Conservation (phyloP, 2,329 filamentous ascomycete species). For the Xylaria sp. region DNA sequence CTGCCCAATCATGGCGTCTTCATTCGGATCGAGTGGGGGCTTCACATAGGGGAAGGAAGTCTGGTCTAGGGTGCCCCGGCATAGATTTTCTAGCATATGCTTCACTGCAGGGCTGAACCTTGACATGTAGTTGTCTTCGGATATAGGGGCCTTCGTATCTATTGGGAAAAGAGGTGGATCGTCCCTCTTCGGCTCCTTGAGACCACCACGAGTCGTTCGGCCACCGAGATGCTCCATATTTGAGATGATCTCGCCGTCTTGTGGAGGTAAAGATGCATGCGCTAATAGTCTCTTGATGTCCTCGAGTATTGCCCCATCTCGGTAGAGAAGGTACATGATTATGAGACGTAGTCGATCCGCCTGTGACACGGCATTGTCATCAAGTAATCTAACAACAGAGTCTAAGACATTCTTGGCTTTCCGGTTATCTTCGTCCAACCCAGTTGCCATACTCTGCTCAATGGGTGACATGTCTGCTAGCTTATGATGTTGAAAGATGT, state of each 20-base stretch:
- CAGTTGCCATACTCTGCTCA: constrained; percentile 92
- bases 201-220: constrained; percentile 68
- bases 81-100: constrained; percentile 80
- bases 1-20: constrained; percentile 68
- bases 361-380: constrained; percentile 78
- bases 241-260: constrained; percentile 76
- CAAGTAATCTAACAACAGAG: constrained; percentile 85
- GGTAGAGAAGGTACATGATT: constrained; percentile 85
- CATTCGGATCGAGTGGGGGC: constrained; percentile 72
- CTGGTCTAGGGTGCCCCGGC: constrained; percentile 74
- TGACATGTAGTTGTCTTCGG: constrained; percentile 86
- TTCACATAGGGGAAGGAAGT: constrained; percentile 77
- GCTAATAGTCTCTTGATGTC: constrained; percentile 87
- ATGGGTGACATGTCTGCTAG: constrained; percentile 86
- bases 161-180: constrained; percentile 76
- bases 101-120: constrained; percentile 87
- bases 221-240: constrained; percentile 88
- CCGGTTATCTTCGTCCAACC: constrained; percentile 89
- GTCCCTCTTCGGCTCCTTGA: constrained; percentile 81
- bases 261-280: constrained; percentile 80
- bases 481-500: constrained; percentile 85
- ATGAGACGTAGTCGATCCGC: constrained; percentile 86
- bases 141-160: constrained; percentile 65
- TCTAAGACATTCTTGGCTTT: constrained; percentile 92
- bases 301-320: constrained; percentile 83